phyloP scores from a whole-genome alignment of 768 basidiomycete genomes.

The Tephrocybe sp. region DNA sequence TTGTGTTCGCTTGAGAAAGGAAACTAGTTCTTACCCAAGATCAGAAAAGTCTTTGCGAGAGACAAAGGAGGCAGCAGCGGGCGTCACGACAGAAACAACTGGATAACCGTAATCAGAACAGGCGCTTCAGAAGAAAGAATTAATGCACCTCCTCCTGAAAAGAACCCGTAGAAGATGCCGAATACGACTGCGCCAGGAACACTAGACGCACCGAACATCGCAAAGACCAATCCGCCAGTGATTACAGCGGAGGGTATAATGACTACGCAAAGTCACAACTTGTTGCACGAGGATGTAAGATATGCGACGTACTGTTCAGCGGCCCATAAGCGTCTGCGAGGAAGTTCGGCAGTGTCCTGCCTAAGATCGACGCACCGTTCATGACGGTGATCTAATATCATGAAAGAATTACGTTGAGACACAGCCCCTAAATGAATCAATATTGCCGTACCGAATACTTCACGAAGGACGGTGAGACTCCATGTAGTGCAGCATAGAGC shows the following conservation, averaged over 20 bases:
- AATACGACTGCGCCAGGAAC: slow-evolving; percentile 43
- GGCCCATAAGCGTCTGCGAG: slow-evolving; percentile 50
- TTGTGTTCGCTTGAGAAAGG: background rate
- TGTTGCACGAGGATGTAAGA: background rate
- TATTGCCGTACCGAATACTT: slow-evolving; percentile 41
- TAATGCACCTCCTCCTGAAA: slow-evolving; percentile 50
- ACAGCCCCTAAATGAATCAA: background rate
- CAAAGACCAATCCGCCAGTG: slow-evolving; percentile 46
- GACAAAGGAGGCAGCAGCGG: slow-evolving; percentile 37
- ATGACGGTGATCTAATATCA: slow-evolving; percentile 50
- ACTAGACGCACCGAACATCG: slow-evolving; percentile 47
- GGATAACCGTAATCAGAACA: slow-evolving; percentile 1
- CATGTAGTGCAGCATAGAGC: slow-evolving; percentile 41
- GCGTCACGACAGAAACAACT: slow-evolving; percentile 42
- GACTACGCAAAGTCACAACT: slow-evolving; percentile 26
- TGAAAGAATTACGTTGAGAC: background rate
- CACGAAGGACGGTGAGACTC: slow-evolving; percentile 35
- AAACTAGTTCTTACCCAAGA: slow-evolving; percentile 35
- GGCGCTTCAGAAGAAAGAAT: background rate
- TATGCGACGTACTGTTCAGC: slow-evolving; percentile 39
- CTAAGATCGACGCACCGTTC: slow-evolving; percentile 55
- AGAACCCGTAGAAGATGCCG: slow-evolving; percentile 53
- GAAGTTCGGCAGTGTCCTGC: slow-evolving; percentile 59
- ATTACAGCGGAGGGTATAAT: slow-evolving; percentile 41
- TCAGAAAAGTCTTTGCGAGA: slow-evolving; percentile 43